Evolutionary conservation across 106 monocot genomes (phyloP).

Genomic region (Dendrobium officinale): DNA sequence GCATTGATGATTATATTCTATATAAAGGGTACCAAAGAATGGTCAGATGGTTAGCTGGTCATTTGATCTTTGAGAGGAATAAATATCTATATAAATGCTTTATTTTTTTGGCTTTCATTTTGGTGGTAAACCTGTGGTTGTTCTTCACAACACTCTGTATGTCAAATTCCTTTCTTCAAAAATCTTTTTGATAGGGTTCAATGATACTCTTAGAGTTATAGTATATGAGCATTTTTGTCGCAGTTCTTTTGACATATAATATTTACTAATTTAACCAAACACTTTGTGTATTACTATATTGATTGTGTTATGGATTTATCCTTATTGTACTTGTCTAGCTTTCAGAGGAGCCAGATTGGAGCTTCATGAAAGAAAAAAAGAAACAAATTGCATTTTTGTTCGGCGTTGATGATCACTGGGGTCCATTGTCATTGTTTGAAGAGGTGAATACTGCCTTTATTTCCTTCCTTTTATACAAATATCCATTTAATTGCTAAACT

Average conservation of each 20-base stretch:
- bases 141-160: neutral
- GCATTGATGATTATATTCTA: too few species aligned
- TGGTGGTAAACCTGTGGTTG: neutral
- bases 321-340: constrained; percentile 35
- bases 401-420: constrained; percentile 91
- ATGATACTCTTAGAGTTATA: neutral
- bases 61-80: too few species aligned
- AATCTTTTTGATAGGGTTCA: neutral
- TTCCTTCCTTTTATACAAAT: neutral
- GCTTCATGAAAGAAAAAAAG: constrained; percentile 53
- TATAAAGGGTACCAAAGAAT: too few species aligned
- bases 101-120: neutral
- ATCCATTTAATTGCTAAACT: too few species aligned
- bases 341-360: constrained; percentile 73
- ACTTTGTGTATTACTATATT: neutral
- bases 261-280: neutral
- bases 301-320: neutral
- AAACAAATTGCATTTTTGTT: constrained; percentile 66
- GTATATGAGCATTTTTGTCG: neutral
- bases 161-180: neutral
- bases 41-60: too few species aligned
- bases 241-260: neutral
- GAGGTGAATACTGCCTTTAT: constrained; percentile 42
- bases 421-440: constrained; percentile 63
- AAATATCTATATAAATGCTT: too few species aligned